Percentiles rank a stretch among this genome's conserved stretches.
Conservation (phyloP, 345 rosid species). For the Eucalyptus virginea region DNA sequence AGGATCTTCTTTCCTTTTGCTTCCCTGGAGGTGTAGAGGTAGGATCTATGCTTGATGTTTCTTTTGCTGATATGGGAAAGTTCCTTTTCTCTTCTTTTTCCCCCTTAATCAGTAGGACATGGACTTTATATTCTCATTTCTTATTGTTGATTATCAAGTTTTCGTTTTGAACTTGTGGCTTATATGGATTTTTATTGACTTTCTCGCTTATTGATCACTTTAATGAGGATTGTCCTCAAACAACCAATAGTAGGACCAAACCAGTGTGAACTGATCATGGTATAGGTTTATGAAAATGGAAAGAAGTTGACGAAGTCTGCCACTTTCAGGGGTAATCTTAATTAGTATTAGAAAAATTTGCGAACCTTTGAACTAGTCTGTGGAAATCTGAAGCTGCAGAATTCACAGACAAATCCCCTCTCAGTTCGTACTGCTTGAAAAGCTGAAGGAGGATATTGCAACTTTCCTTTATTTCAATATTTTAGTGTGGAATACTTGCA, state of each 20-base stretch:
- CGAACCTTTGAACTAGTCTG: background rate
- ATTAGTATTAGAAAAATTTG: background rate
- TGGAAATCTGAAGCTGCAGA: background rate
- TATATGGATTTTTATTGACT: background rate
- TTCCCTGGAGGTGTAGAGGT: slow-evolving; percentile 97
- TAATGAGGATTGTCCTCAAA: background rate
- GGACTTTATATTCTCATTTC: background rate
- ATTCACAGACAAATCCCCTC: background rate
- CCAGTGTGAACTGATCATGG: background rate
- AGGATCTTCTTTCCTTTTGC: slow-evolving; percentile 92
- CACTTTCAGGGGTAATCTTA: background rate
- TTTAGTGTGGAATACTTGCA: background rate
- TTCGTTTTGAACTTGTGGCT: background rate
- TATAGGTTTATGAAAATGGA: background rate
- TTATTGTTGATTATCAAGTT: background rate
- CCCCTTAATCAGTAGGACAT: background rate
- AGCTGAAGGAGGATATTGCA: background rate
- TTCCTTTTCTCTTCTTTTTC: background rate
- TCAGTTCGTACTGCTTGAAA: background rate
- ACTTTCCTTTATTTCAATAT: background rate
- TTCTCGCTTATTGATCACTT: background rate
- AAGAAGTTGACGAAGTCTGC: background rate
- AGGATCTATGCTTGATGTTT: background rate
- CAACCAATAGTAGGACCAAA: background rate
- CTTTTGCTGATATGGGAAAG: background rate